A percentile compares a stretch with the other conserved stretches of the same genome.
Evolutionary conservation across 352 stramenopile species (phyloP).

Genomic region (Globisporangium nunn): DNA sequence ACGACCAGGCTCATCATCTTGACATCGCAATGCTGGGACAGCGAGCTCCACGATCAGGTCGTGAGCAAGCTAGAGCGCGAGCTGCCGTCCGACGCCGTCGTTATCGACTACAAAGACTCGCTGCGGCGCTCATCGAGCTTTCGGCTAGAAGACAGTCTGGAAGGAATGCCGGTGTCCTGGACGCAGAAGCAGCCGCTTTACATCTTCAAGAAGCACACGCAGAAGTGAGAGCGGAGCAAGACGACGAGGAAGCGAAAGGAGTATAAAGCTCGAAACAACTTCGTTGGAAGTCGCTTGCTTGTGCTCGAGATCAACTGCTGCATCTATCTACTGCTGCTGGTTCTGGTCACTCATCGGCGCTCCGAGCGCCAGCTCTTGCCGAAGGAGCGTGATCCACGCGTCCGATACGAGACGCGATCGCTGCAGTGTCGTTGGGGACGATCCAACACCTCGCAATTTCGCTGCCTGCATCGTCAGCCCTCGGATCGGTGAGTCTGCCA

Average conservation of each 20-base stretch:
- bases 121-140: conserved; percentile 23
- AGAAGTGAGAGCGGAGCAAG: not conserved
- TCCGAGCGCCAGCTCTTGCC: not conserved
- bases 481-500: not conserved
- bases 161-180: conserved; percentile 33
- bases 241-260: not conserved
- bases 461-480: not conserved
- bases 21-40: conserved; percentile 61
- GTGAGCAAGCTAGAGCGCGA: conserved; percentile 34
- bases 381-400: not conserved
- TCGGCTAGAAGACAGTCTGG: conserved; percentile 15
- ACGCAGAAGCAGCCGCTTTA: conserved; percentile 28
- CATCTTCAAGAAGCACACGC: conserved; percentile 18
- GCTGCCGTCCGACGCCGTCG: conserved; percentile 20
- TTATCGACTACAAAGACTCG: conserved; percentile 48
- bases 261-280: not conserved
- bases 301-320: too few species aligned
- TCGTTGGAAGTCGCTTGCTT: not conserved
- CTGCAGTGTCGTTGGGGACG: not conserved
- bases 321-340: not conserved
- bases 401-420: not conserved
- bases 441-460: not conserved
- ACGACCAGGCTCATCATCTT: conserved; percentile 33
- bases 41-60: conserved; percentile 22
- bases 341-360: not conserved